Base-by-base conservation (phyloP, 73 alveolate species). In the Paramecium caudatum region DNA sequence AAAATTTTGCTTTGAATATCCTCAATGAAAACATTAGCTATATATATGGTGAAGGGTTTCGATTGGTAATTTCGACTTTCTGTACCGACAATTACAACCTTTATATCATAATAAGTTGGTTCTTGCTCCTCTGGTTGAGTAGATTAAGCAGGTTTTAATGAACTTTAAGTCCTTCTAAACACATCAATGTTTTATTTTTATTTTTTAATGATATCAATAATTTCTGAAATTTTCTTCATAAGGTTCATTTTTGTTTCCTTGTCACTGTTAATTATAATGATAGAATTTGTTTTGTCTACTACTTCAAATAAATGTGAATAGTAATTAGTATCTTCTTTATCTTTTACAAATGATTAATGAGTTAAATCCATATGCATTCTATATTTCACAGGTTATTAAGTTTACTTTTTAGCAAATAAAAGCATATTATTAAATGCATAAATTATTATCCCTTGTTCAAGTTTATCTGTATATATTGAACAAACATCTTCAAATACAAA, bases 341-440 rank as follows among this genome's bases (percentile, higher is more conserved):
- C 88, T 41, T 74, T 41, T 0, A 74, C 46, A 16, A 21, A 41
- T 4, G 88, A 41, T 19, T 41, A 30, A 41, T 30, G 17, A 12
- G 88, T 41, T 15, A 74, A 8, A 1, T 41, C 27, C 5, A 74
- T 34, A 41, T 74, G 88, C 9, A 13, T 15, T n/a, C 2, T 6
- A 74, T 74, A 74, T 2, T 3, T 45, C 45, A 39, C 17, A 36
- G 16, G 5, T 19, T 68, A 33, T 21, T 74, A 15, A 36, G 19
- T 12, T 13, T 37, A 9, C 7, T 74, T 74, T 15, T 36, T 32
- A 0, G 88, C 47, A 17, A 74, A 23, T 17, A 74, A 74, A 16
- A 74, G 32, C 0, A 74, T 17, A n/a, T 74, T 74, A 39, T 74
- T 74, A 74, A 74, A 74, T 37, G 69, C 88, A 74, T 74, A 74